Percentiles rank a stretch among this genome's conserved stretches.
Conservation (phyloP, 2,329 filamentous ascomycete species). For the Colletotrichum agaves region DNA sequence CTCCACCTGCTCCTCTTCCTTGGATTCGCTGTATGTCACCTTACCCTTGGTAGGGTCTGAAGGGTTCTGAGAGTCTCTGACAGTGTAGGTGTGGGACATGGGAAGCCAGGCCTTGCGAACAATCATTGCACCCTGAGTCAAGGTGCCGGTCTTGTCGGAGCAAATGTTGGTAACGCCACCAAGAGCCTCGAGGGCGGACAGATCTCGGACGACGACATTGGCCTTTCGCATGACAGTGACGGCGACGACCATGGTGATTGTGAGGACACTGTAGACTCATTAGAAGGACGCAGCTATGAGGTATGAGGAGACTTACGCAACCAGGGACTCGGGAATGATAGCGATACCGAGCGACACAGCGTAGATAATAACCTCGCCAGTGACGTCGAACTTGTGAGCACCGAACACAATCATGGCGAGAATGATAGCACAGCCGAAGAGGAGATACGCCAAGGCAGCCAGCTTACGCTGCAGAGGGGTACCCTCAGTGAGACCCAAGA, state of each 20-base stretch:
- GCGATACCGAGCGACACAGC: constrained; percentile 69
- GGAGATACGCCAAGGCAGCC: constrained; percentile 78
- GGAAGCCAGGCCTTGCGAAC: constrained; percentile 75
- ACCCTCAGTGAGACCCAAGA: constrained; percentile 71
- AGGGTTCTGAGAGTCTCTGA: constrained; percentile 70
- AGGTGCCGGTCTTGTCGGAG: constrained; percentile 78
- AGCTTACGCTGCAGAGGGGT: constrained; percentile 84
- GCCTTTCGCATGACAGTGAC: constrained; percentile 72
- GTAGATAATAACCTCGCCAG: constrained; percentile 66
- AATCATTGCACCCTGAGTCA: constrained; percentile 77
- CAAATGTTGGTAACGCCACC: constrained; percentile 79
- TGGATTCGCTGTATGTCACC: constrained; percentile 57
- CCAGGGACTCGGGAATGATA: constrained; percentile 72
- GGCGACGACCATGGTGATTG: constrained; percentile 76
- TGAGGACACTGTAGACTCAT: constrained; percentile 61
- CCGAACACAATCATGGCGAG: constrained; percentile 68
- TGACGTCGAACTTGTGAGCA: constrained; percentile 63
- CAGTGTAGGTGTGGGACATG: constrained; percentile 64
- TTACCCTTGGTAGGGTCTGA: constrained; percentile 69
- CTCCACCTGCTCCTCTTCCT: constrained; percentile 49
- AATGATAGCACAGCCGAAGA: constrained; percentile 76
- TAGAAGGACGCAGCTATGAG: constrained; percentile 9
- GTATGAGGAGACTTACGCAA: constrained; percentile 58
- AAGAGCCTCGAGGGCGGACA: constrained; percentile 75
- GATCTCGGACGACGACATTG: constrained; percentile 72